phyloP scores from a whole-genome alignment of 164 flowering plant genomes.

The Vitis riparia region DNA sequence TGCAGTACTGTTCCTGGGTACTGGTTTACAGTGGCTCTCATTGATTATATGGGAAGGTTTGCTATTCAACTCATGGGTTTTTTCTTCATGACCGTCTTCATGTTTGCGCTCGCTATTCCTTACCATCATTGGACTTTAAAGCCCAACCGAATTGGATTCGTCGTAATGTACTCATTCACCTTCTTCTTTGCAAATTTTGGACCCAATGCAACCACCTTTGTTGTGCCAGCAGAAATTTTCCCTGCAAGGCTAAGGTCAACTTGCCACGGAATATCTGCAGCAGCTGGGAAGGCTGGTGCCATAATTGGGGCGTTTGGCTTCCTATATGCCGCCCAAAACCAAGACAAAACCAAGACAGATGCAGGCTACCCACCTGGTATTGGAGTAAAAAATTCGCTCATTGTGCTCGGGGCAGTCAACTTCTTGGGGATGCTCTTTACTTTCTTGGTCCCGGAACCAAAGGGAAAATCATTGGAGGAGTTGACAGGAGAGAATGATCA shows the following conservation, averaged over 20 bases:
- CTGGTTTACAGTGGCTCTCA: slow-evolving; percentile 41
- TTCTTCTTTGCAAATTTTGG: slow-evolving; percentile 59
- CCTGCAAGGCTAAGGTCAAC: slow-evolving; percentile 55
- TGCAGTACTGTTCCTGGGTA: slow-evolving; percentile 44
- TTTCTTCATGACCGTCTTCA: slow-evolving; percentile 55
- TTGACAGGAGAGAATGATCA: slow-evolving; percentile 38
- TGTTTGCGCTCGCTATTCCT: slow-evolving; percentile 51
- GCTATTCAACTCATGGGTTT: slow-evolving; percentile 49
- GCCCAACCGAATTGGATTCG: slow-evolving; percentile 38
- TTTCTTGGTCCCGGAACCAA: slow-evolving; percentile 50
- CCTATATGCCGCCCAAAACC: slow-evolving; percentile 35
- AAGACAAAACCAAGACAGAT: slow-evolving; percentile 24
- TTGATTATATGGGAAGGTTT: slow-evolving; percentile 36
- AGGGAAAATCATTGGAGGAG: slow-evolving; percentile 54
- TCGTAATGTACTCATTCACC: slow-evolving; percentile 41
- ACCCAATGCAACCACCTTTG: slow-evolving; percentile 49
- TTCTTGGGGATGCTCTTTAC: slow-evolving; percentile 39
- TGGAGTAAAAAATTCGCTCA: slow-evolving; percentile 41
- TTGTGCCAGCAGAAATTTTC: slow-evolving; percentile 55
- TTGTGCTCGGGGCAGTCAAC: slow-evolving; percentile 38
- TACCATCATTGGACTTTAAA: slow-evolving; percentile 47
- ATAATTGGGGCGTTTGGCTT: slow-evolving; percentile 54
- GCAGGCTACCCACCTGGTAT: slow-evolving; percentile 47
- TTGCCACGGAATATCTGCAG: slow-evolving; percentile 52
- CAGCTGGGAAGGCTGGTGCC: slow-evolving; percentile 52